Evolutionary conservation across 176 grass and related monocot genomes (phyloP), one percentile per base, ranked within the genome.

Genomic region (Eragrostis curvula): DNA sequence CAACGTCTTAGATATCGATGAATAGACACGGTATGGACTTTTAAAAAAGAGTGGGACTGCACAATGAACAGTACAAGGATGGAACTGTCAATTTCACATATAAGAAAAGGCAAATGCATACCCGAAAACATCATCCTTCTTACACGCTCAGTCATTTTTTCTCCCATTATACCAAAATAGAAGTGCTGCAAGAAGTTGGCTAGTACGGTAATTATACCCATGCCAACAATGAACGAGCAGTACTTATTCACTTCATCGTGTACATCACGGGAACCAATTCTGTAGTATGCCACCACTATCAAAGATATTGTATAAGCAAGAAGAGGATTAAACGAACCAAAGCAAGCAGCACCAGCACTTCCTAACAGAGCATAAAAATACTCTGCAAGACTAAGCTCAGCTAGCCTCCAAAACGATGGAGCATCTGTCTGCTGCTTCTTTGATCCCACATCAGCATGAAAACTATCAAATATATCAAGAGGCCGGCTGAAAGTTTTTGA

Each of bases 61-160:
- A 24, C 48, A 56, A 58, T 66, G 29, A 77, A 64, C 6, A 65
- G 77, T 6, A 9, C 8, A 57, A 53, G 18, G 62, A 88, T 3
- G 40, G 2, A 45, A 56, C 20, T 85, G 23, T 76, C 18, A 16
- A 40, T 66, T 28, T 17, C 12, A 65, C 39, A 81, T 24, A n/a
- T 29, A 40, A 75, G 11, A 74, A 52, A 65, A 66, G 48, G 82
- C 17, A 80, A 70, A 62, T 18, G 62, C 20, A 30, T 87, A 99
- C 97, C 97, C 82, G 97, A 99, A 85, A 99, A 96, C 97, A 99
- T 99, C 97, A 99, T 99, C 81, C 96, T 90, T 87, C 97, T 94
- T 74, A 99, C 85, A 64, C 89, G 97, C 73, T 99, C 97, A 39
- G 97, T 99, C 97, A 99, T 99, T 75, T 96, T 99, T 74, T 99